phyloP scores from a whole-genome alignment of 192 early-diverging fungal species.

The Coemansia sp. region DNA sequence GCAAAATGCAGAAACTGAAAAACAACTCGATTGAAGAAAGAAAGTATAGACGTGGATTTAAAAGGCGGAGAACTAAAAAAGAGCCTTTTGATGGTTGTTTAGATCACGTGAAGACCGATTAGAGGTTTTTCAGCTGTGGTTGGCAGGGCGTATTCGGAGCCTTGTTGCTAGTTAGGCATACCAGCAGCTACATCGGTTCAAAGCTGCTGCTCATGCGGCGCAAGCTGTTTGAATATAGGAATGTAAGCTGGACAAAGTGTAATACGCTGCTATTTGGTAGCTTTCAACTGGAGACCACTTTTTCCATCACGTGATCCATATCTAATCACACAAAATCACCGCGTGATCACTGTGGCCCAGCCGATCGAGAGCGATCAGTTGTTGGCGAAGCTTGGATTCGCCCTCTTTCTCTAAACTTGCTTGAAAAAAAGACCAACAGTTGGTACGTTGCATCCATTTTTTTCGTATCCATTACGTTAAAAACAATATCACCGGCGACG shows the following conservation, averaged over 20 bases:
- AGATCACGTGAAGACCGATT: neutral
- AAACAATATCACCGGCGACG: neutral
- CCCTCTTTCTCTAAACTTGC: constrained; percentile 12
- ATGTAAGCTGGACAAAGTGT: too few relatives aligned
- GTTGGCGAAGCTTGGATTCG: constrained; percentile 2
- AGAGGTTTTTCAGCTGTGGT: too few relatives aligned
- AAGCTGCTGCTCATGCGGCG: too few relatives aligned
- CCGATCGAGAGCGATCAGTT: neutral
- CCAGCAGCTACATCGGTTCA: too few relatives aligned
- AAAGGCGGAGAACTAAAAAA: constrained; percentile 3
- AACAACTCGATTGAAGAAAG: neutral
- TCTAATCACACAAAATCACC: neutral
- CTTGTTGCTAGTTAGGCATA: too few relatives aligned
- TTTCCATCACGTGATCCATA: neutral
- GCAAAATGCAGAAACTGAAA: neutral
- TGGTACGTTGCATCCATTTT: constrained; percentile 42
- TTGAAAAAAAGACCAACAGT: constrained; percentile 3
- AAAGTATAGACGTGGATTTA: neutral
- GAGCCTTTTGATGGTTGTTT: neutral
- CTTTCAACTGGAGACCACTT: too few relatives aligned
- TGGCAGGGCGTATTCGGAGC: too few relatives aligned
- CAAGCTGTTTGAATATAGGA: too few relatives aligned
- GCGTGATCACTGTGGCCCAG: neutral
- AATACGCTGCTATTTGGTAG: too few relatives aligned
- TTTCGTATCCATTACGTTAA: constrained; percentile 1